Evolutionary conservation across 1,284 basidiomycete genomes (phyloP), one percentile per base, ranked within the genome.

Genomic region (Irpex sp.): DNA sequence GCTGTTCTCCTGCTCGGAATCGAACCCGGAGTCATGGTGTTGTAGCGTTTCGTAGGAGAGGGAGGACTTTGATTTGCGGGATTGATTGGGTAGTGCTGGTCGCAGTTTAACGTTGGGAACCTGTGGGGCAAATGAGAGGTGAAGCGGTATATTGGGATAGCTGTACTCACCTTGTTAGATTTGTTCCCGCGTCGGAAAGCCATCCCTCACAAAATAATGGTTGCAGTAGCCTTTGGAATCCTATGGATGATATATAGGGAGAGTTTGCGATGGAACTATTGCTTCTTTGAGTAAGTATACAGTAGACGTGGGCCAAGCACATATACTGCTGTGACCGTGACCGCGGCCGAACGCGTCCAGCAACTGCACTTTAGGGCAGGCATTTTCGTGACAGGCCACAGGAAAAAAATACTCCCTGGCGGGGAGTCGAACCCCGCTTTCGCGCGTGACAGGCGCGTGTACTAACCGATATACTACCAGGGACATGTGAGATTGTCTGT

Each of bases 61-160:
- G 40, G 26, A 60, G 17, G 54, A 38, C 19, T 62, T 63, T 49
- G 47, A 26, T 40, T 55, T 54, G 65, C 61, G 47, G 68, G 54
- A 31, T 26, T 19, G 3, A 6, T 56, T 56, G 59, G 73, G 74
- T 49, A 79, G 80, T n/a, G 86, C 83, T 5, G 91, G 87, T 17
- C 88, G 84, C 65, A 92, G 81, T 67, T 87, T 91, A 63, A 92
- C 90, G 76, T 88, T 88, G 1, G 90, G 89, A 5, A 92, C 88
- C 89, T 91, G 47, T 58, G 51, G 62, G 11, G 61, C 15, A 15
- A n/a, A 51, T 11, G 15, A 44, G 31, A 0, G 26, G 21, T 17
- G 19, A n/a, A 5, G 54, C 31, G n/a, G 37, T 54, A 58, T 4
- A 0, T 26, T 51, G 5, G 48, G 8, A 15, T n/a, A 38, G 9